These are phyloP conservation scores for Chaetomium globosum DNA, from an alignment of 2,329 filamentous ascomycete species.

Conservation along the genomic window DNA sequence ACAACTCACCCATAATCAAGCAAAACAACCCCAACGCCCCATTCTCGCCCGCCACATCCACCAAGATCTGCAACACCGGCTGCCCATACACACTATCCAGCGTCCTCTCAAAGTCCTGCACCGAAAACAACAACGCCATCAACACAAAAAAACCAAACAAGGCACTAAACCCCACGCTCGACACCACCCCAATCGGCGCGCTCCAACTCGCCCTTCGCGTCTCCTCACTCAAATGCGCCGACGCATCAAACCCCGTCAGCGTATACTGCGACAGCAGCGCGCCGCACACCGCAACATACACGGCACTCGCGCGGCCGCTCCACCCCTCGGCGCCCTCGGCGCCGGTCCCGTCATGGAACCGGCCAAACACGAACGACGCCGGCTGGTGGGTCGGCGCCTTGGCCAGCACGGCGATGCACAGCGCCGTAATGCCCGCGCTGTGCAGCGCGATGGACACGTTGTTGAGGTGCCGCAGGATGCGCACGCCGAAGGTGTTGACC, in stretches of 20 bases:
- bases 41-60: conserved; percentile 58
- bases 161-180: conserved; percentile 58
- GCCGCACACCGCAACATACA: conserved; percentile 58
- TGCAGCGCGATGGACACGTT: conserved; percentile 60
- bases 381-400: conserved; percentile 60
- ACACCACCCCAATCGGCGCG: conserved; percentile 60
- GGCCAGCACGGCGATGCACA: conserved; percentile 59
- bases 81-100: conserved; percentile 52
- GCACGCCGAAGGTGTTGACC: conserved; percentile 61
- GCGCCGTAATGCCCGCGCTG: conserved; percentile 54
- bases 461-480: conserved; percentile 58
- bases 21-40: conserved; percentile 59
- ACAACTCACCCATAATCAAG: conserved; percentile 52
- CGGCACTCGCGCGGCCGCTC: conserved; percentile 55
- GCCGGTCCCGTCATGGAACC: conserved; percentile 50
- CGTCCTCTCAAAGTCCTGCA: conserved; percentile 58
- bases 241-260: conserved; percentile 36
- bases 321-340: conserved; percentile 49
- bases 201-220: conserved; percentile 59
- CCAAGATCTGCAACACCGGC: conserved; percentile 61
- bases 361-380: conserved; percentile 58
- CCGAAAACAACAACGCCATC: conserved; percentile 59
- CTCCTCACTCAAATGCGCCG: conserved; percentile 60
- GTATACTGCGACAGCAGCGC: conserved; percentile 57
- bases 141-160: conserved; percentile 64